phyloP scores from a whole-genome alignment of 495 filamentous ascomycete genomes.

The Annulohypoxylon stygium region DNA sequence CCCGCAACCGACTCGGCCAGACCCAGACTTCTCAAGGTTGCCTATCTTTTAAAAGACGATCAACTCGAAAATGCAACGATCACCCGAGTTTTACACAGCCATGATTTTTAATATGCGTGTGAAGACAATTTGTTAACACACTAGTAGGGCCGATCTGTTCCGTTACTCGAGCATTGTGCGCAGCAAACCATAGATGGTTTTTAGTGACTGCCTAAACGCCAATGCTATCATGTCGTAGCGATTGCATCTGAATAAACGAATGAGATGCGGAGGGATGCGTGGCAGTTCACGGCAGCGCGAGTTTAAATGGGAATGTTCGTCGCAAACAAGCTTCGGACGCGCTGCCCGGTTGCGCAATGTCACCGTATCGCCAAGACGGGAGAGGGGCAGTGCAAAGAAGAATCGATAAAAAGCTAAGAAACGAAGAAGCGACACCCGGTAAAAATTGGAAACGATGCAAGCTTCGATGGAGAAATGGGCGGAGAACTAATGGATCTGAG shows the following conservation, averaged over 20 bases:
- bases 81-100: slow-evolving; percentile 19
- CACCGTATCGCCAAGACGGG: slow-evolving; percentile 28
- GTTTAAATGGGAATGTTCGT: slow-evolving; percentile 15
- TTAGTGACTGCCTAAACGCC: slow-evolving; percentile 21
- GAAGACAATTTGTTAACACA: slow-evolving; percentile 4
- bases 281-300: slow-evolving; percentile 28
- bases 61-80: neutral
- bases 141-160: slow-evolving; percentile 19
- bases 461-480: neutral
- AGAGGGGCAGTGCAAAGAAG: slow-evolving; percentile 31
- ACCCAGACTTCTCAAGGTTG: neutral
- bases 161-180: neutral
- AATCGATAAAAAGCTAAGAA: neutral
- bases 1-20: neutral
- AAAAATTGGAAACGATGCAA: neutral
- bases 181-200: slow-evolving; percentile 21
- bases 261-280: slow-evolving; percentile 32
- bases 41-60: neutral
- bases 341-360: slow-evolving; percentile 35
- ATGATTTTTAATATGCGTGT: neutral
- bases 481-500: neutral
- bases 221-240: slow-evolving; percentile 9
- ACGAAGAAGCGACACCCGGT: too few relatives aligned
- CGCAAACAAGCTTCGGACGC: slow-evolving; percentile 28
- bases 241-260: slow-evolving; percentile 26